Conservation (phyloP, 164 flowering plant genomes). For the Stephania cephalantha region DNA sequence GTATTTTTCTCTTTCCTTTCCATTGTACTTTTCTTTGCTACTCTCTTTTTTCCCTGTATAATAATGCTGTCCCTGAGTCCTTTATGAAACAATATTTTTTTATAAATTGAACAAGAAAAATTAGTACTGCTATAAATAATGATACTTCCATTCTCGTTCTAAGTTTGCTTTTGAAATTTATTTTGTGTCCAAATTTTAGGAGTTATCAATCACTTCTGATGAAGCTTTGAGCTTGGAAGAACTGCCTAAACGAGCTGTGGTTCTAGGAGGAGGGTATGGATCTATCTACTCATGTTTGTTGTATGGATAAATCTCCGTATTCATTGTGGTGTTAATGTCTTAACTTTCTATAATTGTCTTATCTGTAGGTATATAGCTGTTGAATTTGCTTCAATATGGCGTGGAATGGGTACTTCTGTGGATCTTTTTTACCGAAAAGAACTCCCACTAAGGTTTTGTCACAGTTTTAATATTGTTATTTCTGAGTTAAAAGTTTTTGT, state of each 20-base stretch:
- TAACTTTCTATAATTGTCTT: not conserved
- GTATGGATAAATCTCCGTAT: not conserved
- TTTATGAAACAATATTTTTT: no score
- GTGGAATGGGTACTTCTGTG: conserved; percentile 85
- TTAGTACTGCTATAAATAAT: not conserved
- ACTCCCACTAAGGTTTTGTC: conserved; percentile 78
- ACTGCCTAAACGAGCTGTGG: conserved; percentile 74
- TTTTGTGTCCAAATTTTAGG: conserved; percentile 33
- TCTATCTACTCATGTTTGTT: not conserved
- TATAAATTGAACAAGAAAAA: not conserved
- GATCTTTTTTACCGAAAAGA: conserved; percentile 80
- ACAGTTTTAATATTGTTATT: conserved; percentile 6
- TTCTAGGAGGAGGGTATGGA: conserved; percentile 88
- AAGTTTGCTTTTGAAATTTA: not conserved
- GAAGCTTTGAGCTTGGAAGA: conserved; percentile 98
- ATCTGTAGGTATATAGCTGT: conserved; percentile 82
- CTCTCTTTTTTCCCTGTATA: not conserved
- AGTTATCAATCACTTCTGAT: conserved; percentile 88
- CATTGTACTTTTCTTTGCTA: not conserved
- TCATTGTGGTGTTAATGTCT: not conserved
- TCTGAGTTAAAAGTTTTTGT: not conserved
- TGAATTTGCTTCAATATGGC: conserved; percentile 99
- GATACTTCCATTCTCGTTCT: not conserved
- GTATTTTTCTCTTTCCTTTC: not conserved
- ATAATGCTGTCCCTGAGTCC: not conserved